These are phyloP conservation scores for Penicillium canescens DNA, from an alignment of 495 filamentous ascomycete species.

Conservation along the genomic window DNA sequence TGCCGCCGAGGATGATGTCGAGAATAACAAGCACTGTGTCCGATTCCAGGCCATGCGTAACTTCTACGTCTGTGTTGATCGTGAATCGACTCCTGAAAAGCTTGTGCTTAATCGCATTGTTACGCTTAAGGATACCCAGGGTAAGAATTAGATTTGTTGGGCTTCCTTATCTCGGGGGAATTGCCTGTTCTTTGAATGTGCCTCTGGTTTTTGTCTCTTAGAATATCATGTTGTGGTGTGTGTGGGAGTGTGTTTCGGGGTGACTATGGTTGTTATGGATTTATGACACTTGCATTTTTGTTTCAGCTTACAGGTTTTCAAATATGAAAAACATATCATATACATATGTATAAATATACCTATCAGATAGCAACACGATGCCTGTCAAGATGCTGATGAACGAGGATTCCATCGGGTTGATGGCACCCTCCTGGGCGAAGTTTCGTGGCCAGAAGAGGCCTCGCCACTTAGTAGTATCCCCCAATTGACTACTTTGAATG, in stretches of 20 bases:
- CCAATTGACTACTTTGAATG: too few species aligned
- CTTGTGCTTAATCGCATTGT: conserved; percentile 92
- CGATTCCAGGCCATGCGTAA: conserved; percentile 92
- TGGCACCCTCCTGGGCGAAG: too few species aligned
- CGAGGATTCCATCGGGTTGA: too few species aligned
- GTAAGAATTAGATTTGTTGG: conserved; percentile 20
- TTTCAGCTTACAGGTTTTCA: not conserved
- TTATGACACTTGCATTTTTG: conserved; percentile 20
- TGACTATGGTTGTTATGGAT: conserved; percentile 12
- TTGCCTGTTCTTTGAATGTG: not conserved
- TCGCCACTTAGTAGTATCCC: too few species aligned
- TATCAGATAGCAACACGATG: too few species aligned
- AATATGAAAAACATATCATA: too few species aligned
- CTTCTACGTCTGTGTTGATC: conserved; percentile 83
- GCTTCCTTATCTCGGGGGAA: not conserved
- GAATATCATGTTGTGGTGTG: not conserved
- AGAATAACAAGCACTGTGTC: conserved; percentile 65
- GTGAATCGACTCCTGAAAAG: conserved; percentile 72
- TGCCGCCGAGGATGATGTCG: conserved; percentile 28
- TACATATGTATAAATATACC: too few species aligned
- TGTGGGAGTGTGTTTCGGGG: conserved; percentile 3
- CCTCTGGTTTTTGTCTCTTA: not conserved
- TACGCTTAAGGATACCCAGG: conserved; percentile 71
- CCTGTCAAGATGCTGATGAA: too few species aligned
- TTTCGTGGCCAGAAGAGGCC: too few species aligned